A percentile compares a stretch with the other conserved stretches of the same genome.
phyloP scores from a whole-genome alignment of 1,284 basidiomycete species.

The Apiotrichum porosum region DNA sequence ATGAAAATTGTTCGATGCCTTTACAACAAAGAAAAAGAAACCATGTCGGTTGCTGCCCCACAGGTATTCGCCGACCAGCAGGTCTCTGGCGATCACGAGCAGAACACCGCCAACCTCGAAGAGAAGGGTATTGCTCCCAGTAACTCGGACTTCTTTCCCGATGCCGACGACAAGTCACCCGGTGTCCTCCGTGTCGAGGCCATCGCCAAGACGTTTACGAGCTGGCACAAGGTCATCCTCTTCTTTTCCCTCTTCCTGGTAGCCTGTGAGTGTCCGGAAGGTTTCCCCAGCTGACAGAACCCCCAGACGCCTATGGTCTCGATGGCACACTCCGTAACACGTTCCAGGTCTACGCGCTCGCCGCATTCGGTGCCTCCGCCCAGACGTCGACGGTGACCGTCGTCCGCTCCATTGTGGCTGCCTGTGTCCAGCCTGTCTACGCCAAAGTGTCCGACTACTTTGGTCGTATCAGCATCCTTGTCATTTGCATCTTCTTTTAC shows the following conservation, averaged over 20 bases:
- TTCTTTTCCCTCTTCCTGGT: slow-evolving; percentile 45
- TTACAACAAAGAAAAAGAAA: no score
- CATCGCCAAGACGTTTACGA: slow-evolving; percentile 2
- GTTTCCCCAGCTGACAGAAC: neutral
- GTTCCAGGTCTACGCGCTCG: slow-evolving; percentile 6
- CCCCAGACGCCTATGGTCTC: neutral
- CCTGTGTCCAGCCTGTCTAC: slow-evolving; percentile 69
- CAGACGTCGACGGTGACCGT: slow-evolving; percentile 5
- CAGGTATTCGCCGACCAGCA: neutral
- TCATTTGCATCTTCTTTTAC: slow-evolving; percentile 29
- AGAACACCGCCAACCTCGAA: no score
- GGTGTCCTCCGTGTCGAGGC: slow-evolving; percentile 12
- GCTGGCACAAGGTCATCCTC: slow-evolving; percentile 12
- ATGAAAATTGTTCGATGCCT: no score
- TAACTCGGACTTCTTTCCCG: no score
- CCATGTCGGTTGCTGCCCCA: no score
- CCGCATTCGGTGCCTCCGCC: slow-evolving; percentile 1
- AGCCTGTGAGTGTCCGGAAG: slow-evolving; percentile 26
- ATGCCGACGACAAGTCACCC: slow-evolving; percentile 4
- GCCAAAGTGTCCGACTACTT: slow-evolving; percentile 71
- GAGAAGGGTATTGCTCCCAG: no score
- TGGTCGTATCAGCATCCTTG: slow-evolving; percentile 55
- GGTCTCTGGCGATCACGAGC: neutral
- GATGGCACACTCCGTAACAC: neutral
- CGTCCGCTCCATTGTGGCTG: slow-evolving; percentile 51